phyloP scores from a whole-genome alignment of 345 rosid genomes.

The Brassica incana region DNA sequence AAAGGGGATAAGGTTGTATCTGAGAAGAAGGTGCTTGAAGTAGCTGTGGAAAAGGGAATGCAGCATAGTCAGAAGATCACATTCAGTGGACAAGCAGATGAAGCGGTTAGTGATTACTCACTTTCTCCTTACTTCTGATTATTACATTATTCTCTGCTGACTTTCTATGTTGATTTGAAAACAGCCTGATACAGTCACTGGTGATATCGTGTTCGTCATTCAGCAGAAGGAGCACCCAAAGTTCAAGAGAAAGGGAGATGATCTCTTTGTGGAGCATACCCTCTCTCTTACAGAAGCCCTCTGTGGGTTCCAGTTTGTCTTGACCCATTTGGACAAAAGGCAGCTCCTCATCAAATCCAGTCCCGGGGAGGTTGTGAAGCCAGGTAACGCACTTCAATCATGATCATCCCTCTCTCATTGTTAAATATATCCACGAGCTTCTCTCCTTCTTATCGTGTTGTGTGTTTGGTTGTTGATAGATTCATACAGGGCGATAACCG shows the following conservation, averaged over 20 bases:
- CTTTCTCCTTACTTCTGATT: neutral
- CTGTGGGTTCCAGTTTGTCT: constrained; percentile 78
- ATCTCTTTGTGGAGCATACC: too few relatives aligned
- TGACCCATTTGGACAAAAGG: constrained; percentile 78
- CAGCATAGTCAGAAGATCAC: constrained; percentile 81
- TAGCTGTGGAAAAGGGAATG: constrained; percentile 90
- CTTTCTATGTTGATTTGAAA: constrained; percentile 16
- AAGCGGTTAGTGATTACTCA: constrained; percentile 51
- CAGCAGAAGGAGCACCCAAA: too few relatives aligned
- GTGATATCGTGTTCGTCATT: too few relatives aligned
- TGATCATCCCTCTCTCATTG: neutral
- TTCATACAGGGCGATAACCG: constrained; percentile 79
- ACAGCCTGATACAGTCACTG: constrained; percentile 26
- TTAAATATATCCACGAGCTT: neutral
- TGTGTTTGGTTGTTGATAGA: constrained; percentile 37
- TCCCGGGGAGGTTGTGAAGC: constrained; percentile 83
- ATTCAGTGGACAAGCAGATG: constrained; percentile 91
- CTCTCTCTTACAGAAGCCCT: constrained; percentile 77
- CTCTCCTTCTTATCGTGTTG: neutral
- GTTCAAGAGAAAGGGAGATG: too few relatives aligned
- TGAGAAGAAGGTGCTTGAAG: constrained; percentile 83
- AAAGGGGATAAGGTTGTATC: constrained; percentile 9
- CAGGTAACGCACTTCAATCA: constrained; percentile 47
- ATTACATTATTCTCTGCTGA: neutral
- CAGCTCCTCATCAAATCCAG: constrained; percentile 84